Evolutionary conservation across 2,329 filamentous ascomycete genomes (phyloP), one percentile per base, ranked within the genome.

Genomic region (Penicillium sp.): DNA sequence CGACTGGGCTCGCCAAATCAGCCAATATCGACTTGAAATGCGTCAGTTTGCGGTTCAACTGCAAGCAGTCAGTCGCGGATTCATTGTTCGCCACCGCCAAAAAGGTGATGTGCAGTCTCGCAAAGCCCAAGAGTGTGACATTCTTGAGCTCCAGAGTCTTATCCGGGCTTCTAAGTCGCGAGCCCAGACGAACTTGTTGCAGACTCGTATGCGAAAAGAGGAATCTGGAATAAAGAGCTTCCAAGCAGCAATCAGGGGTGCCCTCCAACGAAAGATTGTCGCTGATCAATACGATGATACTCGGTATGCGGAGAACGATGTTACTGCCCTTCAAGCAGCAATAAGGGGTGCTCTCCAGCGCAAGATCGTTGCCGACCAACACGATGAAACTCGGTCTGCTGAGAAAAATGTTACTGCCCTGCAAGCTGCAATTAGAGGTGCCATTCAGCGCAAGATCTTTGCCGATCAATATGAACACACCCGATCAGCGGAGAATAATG

Each of bases 1-100:
- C 52, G 91, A 96, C 67, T 96, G 91, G 76, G 84, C 90, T 2
- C 83, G 93, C 46, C 91, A 97, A 72, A 85, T 98, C 56, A 85
- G 88, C 63, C 84, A 86, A 59, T 97, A 97, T 75, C 86, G 90
- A 48, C 79, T 95, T 56, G 85, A 88, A 63, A 97, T 96, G 93
- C 84, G 86, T 55, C 83, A 79, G 21, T 96, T 96, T 69, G 90
- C 93, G 2, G 80, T 90, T 27, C 82, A 86, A 59, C 82, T 97
- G 19, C 95, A 99, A 74, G 92, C 91, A 60, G 83, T 86, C 6
- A 84, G 86, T 3, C 87, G 93, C 48, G 93, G 91, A 3, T 89
- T 90, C 70, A 78, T 97, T 39, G 82, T 88, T 24, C 86, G 95
- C 59, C 83, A 80, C 50, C 82, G 82, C 39, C 80, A 89, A 68